These are phyloP conservation scores for Gaeumannomyces sp. DNA, from an alignment of 2,329 filamentous ascomycete genomes.

Conservation along the genomic window DNA sequence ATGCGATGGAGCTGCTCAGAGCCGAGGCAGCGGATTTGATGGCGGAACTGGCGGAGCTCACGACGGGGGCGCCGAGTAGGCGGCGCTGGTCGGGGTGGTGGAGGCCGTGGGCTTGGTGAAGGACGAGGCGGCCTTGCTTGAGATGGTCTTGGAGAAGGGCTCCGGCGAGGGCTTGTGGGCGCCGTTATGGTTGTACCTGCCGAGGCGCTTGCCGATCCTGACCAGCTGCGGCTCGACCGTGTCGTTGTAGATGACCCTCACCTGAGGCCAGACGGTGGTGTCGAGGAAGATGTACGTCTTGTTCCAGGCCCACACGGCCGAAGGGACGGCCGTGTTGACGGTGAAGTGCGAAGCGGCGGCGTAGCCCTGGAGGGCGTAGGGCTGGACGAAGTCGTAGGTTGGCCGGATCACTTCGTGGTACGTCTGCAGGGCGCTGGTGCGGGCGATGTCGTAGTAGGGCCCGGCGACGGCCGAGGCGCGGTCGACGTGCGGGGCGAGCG, in stretches of 20 bases:
- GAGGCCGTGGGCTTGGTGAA: slow-evolving; percentile 29
- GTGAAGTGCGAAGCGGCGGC: slow-evolving; percentile 59
- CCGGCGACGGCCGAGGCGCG: slow-evolving; percentile 49
- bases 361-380: slow-evolving; percentile 68
- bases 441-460: slow-evolving; percentile 68
- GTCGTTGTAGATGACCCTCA: slow-evolving; percentile 75
- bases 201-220: slow-evolving; percentile 84
- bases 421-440: slow-evolving; percentile 56
- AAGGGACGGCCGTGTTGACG: slow-evolving; percentile 64
- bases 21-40: slow-evolving; percentile 7
- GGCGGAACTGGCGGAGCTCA: slow-evolving; percentile 6
- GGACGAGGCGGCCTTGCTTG: slow-evolving; percentile 26
- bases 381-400: slow-evolving; percentile 65
- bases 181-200: slow-evolving; percentile 57
- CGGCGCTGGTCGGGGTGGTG: slow-evolving; percentile 15
- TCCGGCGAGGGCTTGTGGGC: slow-evolving; percentile 21
- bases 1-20: slow-evolving; percentile 6
- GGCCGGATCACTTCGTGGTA: slow-evolving; percentile 71
- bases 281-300: slow-evolving; percentile 66
- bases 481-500: slow-evolving; percentile 68
- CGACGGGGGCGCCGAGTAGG: slow-evolving; percentile 4
- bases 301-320: slow-evolving; percentile 63
- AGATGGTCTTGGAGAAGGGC: slow-evolving; percentile 19
- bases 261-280: slow-evolving; percentile 70
- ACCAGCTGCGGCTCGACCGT: slow-evolving; percentile 94